Base-by-base conservation (phyloP, 352 stramenopile genomes). In the Pythium apleroticum region DNA sequence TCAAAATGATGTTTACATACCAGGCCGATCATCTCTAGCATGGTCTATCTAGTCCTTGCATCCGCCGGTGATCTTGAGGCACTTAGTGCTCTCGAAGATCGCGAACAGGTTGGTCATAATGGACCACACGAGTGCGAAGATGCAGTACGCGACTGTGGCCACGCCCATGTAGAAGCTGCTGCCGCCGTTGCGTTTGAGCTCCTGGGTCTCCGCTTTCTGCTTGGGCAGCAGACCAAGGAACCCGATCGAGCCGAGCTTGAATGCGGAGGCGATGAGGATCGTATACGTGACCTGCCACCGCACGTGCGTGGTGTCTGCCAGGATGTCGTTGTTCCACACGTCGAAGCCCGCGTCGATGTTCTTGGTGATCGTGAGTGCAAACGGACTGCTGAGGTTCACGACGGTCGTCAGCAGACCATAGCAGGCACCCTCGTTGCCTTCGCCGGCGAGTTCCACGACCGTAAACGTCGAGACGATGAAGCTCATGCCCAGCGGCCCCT, bases 401-500 rank as follows among this genome's bases (percentile, higher is more conserved):
- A 76, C 66, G 33, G 73, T 77, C 9, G 73, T 80, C 11, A 78
- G n/a, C 10, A 80, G 63, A 43, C 71, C 67, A 45, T 78, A 80
- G 57, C 72, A 57, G 4, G 70, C 69, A 39, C 68, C 73, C 63
- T 80, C 73, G 58, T 78, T 71, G 33, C 73, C 73, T 2, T 66
- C n/a, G 15, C 65, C 71, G 1, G 71, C 66, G 1, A 80, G 57
- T 49, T 80, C 72, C 10, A 79, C 69, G 33, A 73, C 65, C 22
- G 69, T 63, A 56, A 63, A 78, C 4, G 71, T 78, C 4, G 71
- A 69, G 20, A 75, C 56, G 53, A 78, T 75, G 60, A 75, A 78
- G 50, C 57, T 57, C 24, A 75, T 49, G 7, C 54, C 68, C 22
- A 28, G 19, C 3, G 71, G 71, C 22, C 75, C 60, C 6, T 73